Conservation (phyloP, 164 flowering plant species). For the Chloranthus sessilifolius region DNA sequence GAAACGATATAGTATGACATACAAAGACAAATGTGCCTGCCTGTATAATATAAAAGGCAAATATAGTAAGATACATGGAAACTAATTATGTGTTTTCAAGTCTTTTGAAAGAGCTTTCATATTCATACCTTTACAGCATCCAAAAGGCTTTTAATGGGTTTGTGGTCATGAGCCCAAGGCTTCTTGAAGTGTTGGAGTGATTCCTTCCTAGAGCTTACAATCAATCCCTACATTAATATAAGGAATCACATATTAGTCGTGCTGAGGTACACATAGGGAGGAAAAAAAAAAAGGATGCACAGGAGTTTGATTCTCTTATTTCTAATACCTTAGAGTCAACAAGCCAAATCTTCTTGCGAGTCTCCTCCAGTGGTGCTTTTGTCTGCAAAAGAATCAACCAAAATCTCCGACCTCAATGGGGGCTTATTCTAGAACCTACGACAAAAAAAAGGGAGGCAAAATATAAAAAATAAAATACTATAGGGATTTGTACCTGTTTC, state of each 20-base stretch:
- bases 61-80: too few species aligned
- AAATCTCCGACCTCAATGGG: too few species aligned
- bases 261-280: too few species aligned
- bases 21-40: too few species aligned
- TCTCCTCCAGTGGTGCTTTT: slow-evolving; percentile 60
- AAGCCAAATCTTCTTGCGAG: slow-evolving; percentile 81
- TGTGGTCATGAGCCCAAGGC: slow-evolving; percentile 96
- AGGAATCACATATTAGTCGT: background rate
- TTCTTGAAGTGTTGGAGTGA: slow-evolving; percentile 87
- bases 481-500: slow-evolving; percentile 71
- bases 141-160: slow-evolving; percentile 55
- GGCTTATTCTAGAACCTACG: too few species aligned
- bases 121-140: slow-evolving; percentile 73
- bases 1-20: too few species aligned
- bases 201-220: slow-evolving; percentile 65
- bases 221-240: slow-evolving; percentile 68
- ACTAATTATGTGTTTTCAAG: too few species aligned
- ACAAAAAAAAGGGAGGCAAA: too few species aligned
- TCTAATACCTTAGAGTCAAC: slow-evolving; percentile 77
- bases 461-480: too few species aligned
- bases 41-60: too few species aligned
- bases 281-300: background rate
- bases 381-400: too few species aligned
- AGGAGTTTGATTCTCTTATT: background rate
- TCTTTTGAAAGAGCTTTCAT: too few species aligned